Base-by-base conservation (phyloP, 345 rosid species). In the Eucalyptus tenuipes region DNA sequence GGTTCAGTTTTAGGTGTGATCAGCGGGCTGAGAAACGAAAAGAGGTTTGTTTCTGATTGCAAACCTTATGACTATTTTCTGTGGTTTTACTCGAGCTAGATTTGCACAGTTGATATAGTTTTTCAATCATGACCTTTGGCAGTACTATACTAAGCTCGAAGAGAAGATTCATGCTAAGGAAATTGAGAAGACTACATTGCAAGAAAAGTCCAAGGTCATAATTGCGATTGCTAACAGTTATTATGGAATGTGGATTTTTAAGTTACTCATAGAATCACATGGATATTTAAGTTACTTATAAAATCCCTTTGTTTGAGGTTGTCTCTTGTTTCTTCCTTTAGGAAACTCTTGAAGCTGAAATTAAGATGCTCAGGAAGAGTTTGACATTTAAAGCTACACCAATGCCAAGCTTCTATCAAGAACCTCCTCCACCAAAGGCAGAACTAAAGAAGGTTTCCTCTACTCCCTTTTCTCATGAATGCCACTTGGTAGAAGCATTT, bases 281-380 rank as follows among this genome's bases (percentile, higher is more conserved):
- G 53, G 47, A 75, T 75, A 75, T 75, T 22, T 75, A 40, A 75
- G 29, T 75, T 75, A 20, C 47, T 20, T 87, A 55, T 40, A 64
- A 7, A 20, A 66, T 25, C 13, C 66, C 55, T 47, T 25, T 64
- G 29, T 49, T 40, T 57, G 49, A n/a, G 59, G 29, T 71, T 50
- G 85, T 89, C 44, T 47, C 49, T 44, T 49, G 48, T 53, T 82
- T 53, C 33, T 20, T 68, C 85, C 85, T 85, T 20, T 92, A 98
- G 99, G 99, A 98, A 94, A 92, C 96, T 82, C 99, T 95, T 94
- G 98, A 98, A 89, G 99, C 99, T 68, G 99, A 98, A 93, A 93
- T 98, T 87, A 95, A 93, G 94, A 89, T 93, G 95, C 93, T 98
- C 53, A 94, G 99, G 93, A 98, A 97, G 93, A 97, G 96, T 92